Conservation (phyloP, 2,329 filamentous ascomycete genomes). For the Pyrenochaeta sp. region DNA sequence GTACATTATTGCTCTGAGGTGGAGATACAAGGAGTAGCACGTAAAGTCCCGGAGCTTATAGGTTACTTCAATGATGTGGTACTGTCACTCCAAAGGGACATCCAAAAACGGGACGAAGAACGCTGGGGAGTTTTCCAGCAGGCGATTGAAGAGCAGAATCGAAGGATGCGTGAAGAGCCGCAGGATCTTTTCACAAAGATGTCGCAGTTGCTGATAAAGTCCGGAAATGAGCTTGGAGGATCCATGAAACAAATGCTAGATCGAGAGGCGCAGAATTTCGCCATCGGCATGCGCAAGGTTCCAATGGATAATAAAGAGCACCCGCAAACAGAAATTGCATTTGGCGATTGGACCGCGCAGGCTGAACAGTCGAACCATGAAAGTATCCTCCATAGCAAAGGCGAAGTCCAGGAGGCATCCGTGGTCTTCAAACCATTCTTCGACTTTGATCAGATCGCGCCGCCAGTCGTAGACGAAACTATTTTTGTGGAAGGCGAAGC, state of each 20-base stretch:
- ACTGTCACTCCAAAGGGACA: not conserved
- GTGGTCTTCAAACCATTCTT: not conserved
- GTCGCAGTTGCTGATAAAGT: not conserved
- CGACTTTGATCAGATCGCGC: not conserved
- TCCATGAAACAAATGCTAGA: not conserved
- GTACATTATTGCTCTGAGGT: not conserved
- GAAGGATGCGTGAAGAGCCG: not conserved
- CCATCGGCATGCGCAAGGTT: not conserved
- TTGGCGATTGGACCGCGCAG: not conserved
- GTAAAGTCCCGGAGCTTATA: not conserved
- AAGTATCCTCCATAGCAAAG: not conserved
- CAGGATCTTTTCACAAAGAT: not conserved
- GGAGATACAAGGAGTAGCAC: not conserved
- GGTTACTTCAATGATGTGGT: not conserved
- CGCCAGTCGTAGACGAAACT: not conserved
- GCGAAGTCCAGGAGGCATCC: not conserved
- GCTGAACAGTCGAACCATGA: too few relatives aligned
- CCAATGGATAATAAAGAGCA: not conserved
- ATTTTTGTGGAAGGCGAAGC: not conserved
- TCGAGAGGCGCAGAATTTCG: not conserved
- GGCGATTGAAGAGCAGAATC: not conserved
- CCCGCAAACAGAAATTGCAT: too few relatives aligned
- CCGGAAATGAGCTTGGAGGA: not conserved
- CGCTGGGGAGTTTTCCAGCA: not conserved
- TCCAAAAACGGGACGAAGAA: not conserved